Base-by-base conservation (phyloP, 2,329 filamentous ascomycete genomes). In the Mollisiaceae sp. region DNA sequence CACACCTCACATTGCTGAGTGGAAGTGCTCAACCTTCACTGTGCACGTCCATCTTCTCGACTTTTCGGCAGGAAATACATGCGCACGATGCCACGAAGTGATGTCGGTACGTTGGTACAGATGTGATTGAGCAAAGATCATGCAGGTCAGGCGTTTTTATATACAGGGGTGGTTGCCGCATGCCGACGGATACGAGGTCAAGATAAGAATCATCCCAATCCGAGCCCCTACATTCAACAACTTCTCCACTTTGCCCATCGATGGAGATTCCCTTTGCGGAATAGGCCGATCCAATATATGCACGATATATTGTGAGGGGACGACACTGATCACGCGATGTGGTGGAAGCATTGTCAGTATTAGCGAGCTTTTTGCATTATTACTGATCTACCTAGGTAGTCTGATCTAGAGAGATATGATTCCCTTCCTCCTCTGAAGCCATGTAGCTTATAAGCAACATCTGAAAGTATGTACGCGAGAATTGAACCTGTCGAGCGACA, bases 401-500 rank as follows among this genome's bases (percentile, higher is more conserved):
- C 22, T 38, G 36, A 57, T 57, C 55, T 57, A 41, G 18, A 57
- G 32, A 22, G 12, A 57, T 14, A 38, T 57, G 55, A 57, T 22
- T 18, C 6, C 52, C 24, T n/a, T 55, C 20, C 60, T 41, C 32
- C 15, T 24, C 58, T 27, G 41, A 62, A 62, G 60, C 60, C 52
- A n/a, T 35, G 27, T 36, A 60, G 56, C 54, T 32, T 59, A 41
- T 56, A 64, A 60, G 62, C 50, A 58, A 57, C 27, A 66, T 66
- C 59, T 41, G 57, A 65, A 59, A 64, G 50, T 69, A 69, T 69
- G 63, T 71, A 70, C 60, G 39, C 63, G 60, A 66, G 65, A 69
- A 70, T 56, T 65, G 65, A 67, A 69, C 65, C 56, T 63, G 67
- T 67, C 64, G 62, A 68, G 67, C 60, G 64, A 61, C 62, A 69